These are phyloP conservation scores for Scleroderma citrinum DNA, from an alignment of 768 basidiomycete species.

Conservation along the genomic window DNA sequence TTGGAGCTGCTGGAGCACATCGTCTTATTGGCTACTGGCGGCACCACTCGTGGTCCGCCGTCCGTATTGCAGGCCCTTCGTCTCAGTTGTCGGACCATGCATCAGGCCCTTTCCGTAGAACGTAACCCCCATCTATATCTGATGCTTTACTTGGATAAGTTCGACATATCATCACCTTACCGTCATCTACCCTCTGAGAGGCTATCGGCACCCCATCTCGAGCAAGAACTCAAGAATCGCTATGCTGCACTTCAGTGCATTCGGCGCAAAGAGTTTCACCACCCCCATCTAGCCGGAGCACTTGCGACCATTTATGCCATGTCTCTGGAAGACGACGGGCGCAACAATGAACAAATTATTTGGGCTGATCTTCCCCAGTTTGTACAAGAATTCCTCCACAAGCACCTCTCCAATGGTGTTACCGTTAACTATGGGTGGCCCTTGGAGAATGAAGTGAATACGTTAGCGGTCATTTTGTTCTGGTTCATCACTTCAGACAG, in stretches of 20 bases:
- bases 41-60: slow-evolving; percentile 29
- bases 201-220: slow-evolving; percentile 27
- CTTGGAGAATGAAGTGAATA: slow-evolving; percentile 37
- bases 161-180: slow-evolving; percentile 41
- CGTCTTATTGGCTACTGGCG: slow-evolving; percentile 25
- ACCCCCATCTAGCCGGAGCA: slow-evolving; percentile 35
- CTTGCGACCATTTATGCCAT: slow-evolving; percentile 52
- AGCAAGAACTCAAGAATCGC: slow-evolving; percentile 42
- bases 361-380: slow-evolving; percentile 39
- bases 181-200: slow-evolving; percentile 30
- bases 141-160: slow-evolving; percentile 40
- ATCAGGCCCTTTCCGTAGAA: slow-evolving; percentile 18
- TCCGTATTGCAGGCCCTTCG: slow-evolving; percentile 26
- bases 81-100: slow-evolving; percentile 30
- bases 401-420: slow-evolving; percentile 34
- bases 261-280: slow-evolving; percentile 31
- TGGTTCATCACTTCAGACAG: slow-evolving; percentile 40
- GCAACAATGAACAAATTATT: slow-evolving; percentile 42
- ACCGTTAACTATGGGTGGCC: slow-evolving; percentile 44
- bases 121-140: slow-evolving; percentile 30
- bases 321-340: slow-evolving; percentile 50
- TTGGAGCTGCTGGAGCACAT: slow-evolving; percentile 33
- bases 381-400: slow-evolving; percentile 34
- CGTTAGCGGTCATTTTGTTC: slow-evolving; percentile 41
- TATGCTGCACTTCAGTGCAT: slow-evolving; percentile 41